phyloP scores from a whole-genome alignment of 805 yeast genomes.

The Myxozyma neotropica region DNA sequence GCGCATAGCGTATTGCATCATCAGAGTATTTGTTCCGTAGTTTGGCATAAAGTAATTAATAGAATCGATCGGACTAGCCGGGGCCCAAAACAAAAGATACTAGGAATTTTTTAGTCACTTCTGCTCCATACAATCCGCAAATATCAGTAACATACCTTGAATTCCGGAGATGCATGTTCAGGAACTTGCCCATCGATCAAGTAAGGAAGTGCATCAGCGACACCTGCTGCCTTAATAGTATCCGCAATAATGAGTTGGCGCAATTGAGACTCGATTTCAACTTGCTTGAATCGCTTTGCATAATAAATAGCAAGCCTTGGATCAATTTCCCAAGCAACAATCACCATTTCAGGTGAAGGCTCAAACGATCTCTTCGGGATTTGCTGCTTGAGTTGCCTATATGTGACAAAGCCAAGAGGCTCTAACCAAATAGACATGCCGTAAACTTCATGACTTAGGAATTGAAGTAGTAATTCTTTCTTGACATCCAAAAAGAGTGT shows the following conservation, averaged over 20 bases:
- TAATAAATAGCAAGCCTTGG: constrained; percentile 75
- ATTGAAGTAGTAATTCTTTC: constrained; percentile 57
- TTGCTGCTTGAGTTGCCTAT: constrained; percentile 23
- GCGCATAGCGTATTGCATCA: constrained; percentile 86
- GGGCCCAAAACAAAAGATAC: constrained; percentile 63
- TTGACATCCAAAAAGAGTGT: constrained; percentile 48
- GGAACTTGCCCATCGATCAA: constrained; percentile 43
- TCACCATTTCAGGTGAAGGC: constrained; percentile 28
- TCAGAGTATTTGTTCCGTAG: constrained; percentile 62
- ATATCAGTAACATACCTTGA: constrained; percentile 22
- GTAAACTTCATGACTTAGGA: constrained; percentile 75
- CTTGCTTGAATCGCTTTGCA: constrained; percentile 57
- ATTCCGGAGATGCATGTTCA: constrained; percentile 14
- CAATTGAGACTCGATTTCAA: constrained; percentile 47
- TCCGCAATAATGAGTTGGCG: constrained; percentile 52
- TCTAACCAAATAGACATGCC: constrained; percentile 77
- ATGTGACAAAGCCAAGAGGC: constrained; percentile 51
- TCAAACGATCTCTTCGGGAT: constrained; percentile 29
- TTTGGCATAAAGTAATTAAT: constrained; percentile 82
- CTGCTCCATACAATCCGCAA: too few species aligned
- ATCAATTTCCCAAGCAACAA: constrained; percentile 60
- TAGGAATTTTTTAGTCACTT: constrained; percentile 1
- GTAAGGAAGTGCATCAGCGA: constrained; percentile 62
- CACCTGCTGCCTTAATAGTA: constrained; percentile 61
- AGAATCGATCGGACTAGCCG: constrained; percentile 79